Percentiles rank a stretch among this genome's conserved stretches.
Conservation (phyloP, 768 basidiomycete species). For the Nidularia pulvinata region DNA sequence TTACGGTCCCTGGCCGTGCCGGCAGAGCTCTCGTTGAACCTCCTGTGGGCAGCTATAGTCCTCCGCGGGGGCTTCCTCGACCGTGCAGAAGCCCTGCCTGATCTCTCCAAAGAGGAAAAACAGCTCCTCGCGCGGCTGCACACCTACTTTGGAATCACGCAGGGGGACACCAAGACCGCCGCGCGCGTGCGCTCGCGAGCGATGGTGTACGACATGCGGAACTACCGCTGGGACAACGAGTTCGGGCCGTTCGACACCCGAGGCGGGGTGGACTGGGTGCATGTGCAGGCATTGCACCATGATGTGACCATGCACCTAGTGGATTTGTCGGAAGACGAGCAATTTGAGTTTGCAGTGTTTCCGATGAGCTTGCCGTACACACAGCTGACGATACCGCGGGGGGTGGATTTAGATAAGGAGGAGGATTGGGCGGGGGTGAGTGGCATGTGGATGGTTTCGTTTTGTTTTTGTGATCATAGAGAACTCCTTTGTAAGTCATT, state of each 20-base stretch:
- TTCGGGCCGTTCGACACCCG: slow-evolving; percentile 58
- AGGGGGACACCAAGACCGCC: slow-evolving; percentile 28
- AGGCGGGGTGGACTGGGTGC: slow-evolving; percentile 60
- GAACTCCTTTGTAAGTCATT: slow-evolving; percentile 56
- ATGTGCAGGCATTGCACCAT: slow-evolving; percentile 55
- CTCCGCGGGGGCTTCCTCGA: slow-evolving; percentile 48
- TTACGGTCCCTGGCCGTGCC: slow-evolving; percentile 14
- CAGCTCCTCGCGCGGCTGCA: slow-evolving; percentile 55
- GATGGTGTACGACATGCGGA: slow-evolving; percentile 61
- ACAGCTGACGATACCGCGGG: slow-evolving; percentile 45
- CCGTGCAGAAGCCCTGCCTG: slow-evolving; percentile 7
- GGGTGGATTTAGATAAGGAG: slow-evolving; percentile 29
- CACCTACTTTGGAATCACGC: slow-evolving; percentile 55
- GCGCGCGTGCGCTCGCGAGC: slow-evolving; percentile 42
- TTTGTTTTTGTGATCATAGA: slow-evolving; percentile 69
- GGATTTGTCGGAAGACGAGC: slow-evolving; percentile 30
- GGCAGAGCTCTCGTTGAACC: slow-evolving; percentile 41
- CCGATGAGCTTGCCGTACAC: slow-evolving; percentile 54
- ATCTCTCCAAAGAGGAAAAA: slow-evolving; percentile 28
- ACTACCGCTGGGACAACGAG: slow-evolving; percentile 46
- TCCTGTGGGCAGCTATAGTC: slow-evolving; percentile 47
- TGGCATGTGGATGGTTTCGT: slow-evolving; percentile 63
- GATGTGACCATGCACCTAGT: slow-evolving; percentile 53
- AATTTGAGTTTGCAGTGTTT: slow-evolving; percentile 31
- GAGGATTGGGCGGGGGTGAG: slow-evolving; percentile 60